Conservation (phyloP, 257 asterid genomes). For the Solanum pinnatisectum region DNA sequence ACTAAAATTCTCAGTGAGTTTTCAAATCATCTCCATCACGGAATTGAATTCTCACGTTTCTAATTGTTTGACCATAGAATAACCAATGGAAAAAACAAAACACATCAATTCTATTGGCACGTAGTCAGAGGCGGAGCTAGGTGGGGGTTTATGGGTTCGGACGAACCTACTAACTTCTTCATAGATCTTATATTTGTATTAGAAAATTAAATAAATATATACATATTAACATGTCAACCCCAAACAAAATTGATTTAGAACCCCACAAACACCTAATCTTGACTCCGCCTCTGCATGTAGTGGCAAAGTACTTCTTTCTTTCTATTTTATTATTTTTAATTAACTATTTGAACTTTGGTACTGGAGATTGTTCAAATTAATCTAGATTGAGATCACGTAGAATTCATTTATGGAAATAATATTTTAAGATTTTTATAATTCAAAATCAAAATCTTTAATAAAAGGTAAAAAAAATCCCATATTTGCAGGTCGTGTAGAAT, state of each 20-base stretch:
- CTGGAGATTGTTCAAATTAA: not conserved
- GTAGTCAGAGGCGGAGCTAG: too few species aligned
- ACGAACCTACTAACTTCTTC: too few species aligned
- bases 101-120: not conserved
- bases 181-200: too few species aligned
- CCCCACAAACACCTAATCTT: too few species aligned
- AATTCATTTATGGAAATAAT: not conserved
- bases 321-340: too few species aligned
- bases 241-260: too few species aligned
- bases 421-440: not conserved
- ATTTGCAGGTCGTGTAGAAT: not conserved
- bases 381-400: not conserved
- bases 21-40: not conserved
- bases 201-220: too few species aligned
- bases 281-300: not conserved
- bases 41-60: not conserved
- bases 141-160: too few species aligned
- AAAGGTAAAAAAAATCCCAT: not conserved
- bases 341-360: not conserved
- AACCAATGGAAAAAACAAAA: not conserved
- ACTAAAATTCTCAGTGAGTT: too few species aligned
- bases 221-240: too few species aligned
- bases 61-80: not conserved
- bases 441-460: fast-evolving
- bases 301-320: not conserved